Percentiles rank a stretch among this genome's conserved stretches.
These are phyloP conservation scores for Cardamine resedifolia DNA, from an alignment of 345 rosid species.

Conservation along the genomic window DNA sequence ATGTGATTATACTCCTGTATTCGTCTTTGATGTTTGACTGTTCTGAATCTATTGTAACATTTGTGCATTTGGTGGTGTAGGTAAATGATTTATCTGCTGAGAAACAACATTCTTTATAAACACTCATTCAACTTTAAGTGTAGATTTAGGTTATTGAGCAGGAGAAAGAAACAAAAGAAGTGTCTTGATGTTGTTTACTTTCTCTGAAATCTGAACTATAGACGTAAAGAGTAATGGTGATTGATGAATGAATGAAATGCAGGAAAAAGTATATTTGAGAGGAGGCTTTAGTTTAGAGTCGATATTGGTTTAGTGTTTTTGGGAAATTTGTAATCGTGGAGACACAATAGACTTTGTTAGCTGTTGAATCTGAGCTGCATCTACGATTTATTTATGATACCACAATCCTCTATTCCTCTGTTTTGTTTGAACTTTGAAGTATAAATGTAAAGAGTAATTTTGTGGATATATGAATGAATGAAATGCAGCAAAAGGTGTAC, in stretches of 20 bases:
- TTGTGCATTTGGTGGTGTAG: conserved; percentile 3
- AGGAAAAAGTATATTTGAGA: neutral
- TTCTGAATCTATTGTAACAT: neutral
- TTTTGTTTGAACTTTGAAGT: neutral
- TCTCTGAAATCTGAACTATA: neutral
- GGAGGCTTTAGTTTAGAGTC: neutral
- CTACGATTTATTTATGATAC: neutral
- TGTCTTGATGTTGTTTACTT: conserved; percentile 10
- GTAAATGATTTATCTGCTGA: neutral
- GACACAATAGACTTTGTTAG: neutral
- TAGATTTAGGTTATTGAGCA: conserved; percentile 13
- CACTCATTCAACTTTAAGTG: neutral
- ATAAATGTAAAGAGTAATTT: neutral
- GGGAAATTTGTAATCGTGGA: neutral
- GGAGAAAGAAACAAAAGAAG: conserved; percentile 9
- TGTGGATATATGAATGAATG: conserved; percentile 18
- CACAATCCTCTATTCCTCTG: neutral
- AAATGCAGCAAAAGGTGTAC: conserved; percentile 43
- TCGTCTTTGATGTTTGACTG: neutral
- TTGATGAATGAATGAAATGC: conserved; percentile 8
- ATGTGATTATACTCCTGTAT: too few species aligned
- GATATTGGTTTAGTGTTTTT: neutral
- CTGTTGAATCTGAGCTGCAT: neutral
- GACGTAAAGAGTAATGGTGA: conserved; percentile 6
- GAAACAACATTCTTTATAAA: neutral